Base-by-base conservation (phyloP, 129 eudicot genomes). In the Solidago caesia region DNA sequence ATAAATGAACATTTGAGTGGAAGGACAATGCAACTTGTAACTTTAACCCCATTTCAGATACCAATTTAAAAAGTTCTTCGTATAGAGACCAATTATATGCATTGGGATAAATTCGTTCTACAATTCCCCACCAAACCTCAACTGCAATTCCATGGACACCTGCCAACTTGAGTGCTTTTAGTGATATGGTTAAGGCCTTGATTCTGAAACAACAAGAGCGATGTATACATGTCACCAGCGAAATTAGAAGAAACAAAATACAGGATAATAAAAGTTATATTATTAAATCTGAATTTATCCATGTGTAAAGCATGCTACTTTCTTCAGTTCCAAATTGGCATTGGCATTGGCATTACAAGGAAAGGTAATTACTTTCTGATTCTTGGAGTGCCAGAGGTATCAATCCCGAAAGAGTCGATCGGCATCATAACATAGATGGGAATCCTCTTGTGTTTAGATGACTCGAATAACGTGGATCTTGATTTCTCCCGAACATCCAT, bases 71-170 rank as follows among this genome's bases (percentile, higher is more conserved):
- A 63, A 87, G 85, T 45, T 87, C 84, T 83, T 84, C 85, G 74
- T 87, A 87, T 12, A 84, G 44, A 55, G 92, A 87, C 92, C 92
- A 87, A 76, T 84, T 75, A 80, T 87, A 87, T 55, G 75, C 82
- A 59, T 73, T 75, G 47, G 92, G 92, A 71, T 75, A 87, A 77
- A 75, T 74, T 5, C 85, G 73, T 68, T 87, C 92, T n/a, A 87
- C 92, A 59, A 87, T 78, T 26, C 92, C 89, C 92, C 89, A 87
- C 92, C 92, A 87, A 67, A 87, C 92, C 73, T 87, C 92, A 80
- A 87, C 87, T 62, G 89, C 89, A 26, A 87, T 87, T 55, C 92
- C 92, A 51, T 87, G 89, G 84, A 87, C 89, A 44, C 92, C 92
- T 49, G 92, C 89, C 84, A 82, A 77, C 84, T 84, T 87, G 77